Conservation (phyloP, 768 basidiomycete genomes). For the Lactarius trivialis region DNA sequence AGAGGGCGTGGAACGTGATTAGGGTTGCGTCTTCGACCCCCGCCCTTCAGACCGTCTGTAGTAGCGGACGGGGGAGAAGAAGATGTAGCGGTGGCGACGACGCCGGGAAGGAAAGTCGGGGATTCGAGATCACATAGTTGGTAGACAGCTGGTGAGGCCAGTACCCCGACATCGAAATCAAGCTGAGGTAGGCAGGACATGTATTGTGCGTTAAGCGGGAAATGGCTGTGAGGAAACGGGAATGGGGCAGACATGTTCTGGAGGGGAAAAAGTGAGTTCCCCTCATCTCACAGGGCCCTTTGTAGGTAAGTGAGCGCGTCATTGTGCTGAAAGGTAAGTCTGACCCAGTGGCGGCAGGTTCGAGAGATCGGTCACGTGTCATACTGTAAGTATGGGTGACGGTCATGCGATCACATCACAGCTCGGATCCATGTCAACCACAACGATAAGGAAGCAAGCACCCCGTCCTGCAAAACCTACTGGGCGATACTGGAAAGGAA, state of each 20-base stretch:
- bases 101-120: not conserved
- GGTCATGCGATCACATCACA: not conserved
- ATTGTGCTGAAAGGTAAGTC: not conserved
- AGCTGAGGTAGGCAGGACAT: not conserved
- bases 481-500: conserved; percentile 86
- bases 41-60: not conserved
- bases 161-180: not conserved
- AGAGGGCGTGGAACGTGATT: conserved; percentile 24
- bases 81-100: not conserved
- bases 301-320: not conserved
- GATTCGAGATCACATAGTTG: not conserved
- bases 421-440: conserved; percentile 1
- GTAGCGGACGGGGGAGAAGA: not conserved
- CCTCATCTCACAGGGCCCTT: not conserved
- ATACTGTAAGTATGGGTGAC: not conserved
- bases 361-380: not conserved
- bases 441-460: conserved; percentile 52
- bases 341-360: not conserved
- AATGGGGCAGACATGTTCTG: not conserved
- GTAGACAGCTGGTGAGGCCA: not conserved
- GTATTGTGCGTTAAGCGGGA: not conserved
- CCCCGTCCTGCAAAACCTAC: conserved; percentile 74
- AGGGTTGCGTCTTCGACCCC: conserved; percentile 3
- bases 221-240: not conserved
- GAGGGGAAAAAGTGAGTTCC: not conserved